phyloP scores from a whole-genome alignment of 768 basidiomycete species.

The Epithele typhae region DNA sequence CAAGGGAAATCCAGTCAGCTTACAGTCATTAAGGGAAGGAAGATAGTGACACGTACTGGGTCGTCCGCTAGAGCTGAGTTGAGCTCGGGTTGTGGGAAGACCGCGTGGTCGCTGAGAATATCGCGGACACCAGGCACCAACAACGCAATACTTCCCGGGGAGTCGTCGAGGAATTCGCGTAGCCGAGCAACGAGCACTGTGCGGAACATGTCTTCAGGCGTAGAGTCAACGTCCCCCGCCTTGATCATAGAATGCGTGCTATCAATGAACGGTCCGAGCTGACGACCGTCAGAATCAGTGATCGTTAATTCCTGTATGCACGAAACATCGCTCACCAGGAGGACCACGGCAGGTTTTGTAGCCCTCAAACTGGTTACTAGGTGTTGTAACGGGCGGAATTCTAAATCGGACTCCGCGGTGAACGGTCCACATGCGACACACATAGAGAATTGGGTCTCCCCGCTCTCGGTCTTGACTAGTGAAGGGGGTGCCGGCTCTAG shows the following conservation, averaged over 20 bases:
- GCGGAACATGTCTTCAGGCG: conserved; percentile 66
- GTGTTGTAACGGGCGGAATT: conserved; percentile 65
- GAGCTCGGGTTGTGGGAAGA: conserved; percentile 79
- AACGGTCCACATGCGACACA: conserved; percentile 83
- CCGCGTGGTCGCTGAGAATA: conserved; percentile 70
- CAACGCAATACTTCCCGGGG: conserved; percentile 68
- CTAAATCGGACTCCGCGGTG: conserved; percentile 72
- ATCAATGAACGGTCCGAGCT: conserved; percentile 95
- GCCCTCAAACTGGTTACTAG: conserved; percentile 59
- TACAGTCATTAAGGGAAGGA: neutral
- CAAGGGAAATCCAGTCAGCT: neutral
- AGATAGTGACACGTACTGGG: conserved; percentile 39
- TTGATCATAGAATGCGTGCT: conserved; percentile 68
- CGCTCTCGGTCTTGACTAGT: conserved; percentile 34
- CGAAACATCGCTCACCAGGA: conserved; percentile 53
- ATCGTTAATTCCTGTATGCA: conserved; percentile 1
- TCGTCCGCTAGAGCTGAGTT: conserved; percentile 39
- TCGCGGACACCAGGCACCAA: conserved; percentile 84
- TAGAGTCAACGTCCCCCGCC: conserved; percentile 64
- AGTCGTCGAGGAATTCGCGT: conserved; percentile 48
- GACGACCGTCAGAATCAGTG: neutral
- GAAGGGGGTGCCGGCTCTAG: conserved; percentile 26
- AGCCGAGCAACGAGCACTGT: conserved; percentile 57
- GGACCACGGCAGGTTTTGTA: conserved; percentile 67
- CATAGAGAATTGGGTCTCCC: conserved; percentile 54